Evolutionary conservation across 2,329 filamentous ascomycete species (phyloP).

Genomic region (Aureobasidium sp.): DNA sequence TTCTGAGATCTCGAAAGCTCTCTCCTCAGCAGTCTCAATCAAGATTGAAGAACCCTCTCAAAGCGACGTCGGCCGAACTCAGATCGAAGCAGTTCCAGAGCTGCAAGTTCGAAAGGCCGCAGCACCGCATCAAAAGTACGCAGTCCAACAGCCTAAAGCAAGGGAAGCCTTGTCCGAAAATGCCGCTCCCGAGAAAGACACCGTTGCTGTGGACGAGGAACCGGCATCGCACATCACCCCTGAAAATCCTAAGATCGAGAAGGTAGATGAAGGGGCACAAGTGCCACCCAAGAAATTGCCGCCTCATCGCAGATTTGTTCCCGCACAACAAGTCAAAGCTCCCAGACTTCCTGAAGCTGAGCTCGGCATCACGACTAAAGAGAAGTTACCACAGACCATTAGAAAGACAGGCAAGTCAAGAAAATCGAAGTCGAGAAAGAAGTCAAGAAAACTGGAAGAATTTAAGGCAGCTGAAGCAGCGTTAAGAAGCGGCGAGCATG

Average conservation of each 20-base stretch:
- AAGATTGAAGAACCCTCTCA: neutral
- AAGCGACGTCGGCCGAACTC: neutral
- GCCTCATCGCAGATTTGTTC: slow-evolving; percentile 8
- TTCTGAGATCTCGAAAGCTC: neutral
- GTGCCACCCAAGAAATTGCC: neutral
- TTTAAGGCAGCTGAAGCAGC: neutral
- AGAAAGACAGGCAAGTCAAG: neutral
- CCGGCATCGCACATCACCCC: neutral
- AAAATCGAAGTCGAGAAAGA: neutral
- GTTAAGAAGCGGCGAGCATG: neutral
- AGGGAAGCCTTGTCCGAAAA: neutral
- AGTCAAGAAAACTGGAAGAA: neutral
- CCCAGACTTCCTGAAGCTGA: slow-evolving; percentile 9
- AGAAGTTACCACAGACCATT: neutral
- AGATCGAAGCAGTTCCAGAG: neutral
- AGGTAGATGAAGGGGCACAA: neutral
- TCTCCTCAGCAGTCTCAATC: neutral
- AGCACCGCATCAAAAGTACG: neutral
- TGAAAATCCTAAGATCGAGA: neutral
- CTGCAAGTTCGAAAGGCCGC: neutral
- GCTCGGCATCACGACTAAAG: too few relatives aligned
- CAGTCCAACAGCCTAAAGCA: neutral
- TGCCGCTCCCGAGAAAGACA: too few relatives aligned
- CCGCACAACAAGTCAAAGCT: slow-evolving; percentile 14
- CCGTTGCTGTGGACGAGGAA: too few relatives aligned